Conservation (phyloP, 805 yeast species). For the Lipomyces starkeyi region DNA sequence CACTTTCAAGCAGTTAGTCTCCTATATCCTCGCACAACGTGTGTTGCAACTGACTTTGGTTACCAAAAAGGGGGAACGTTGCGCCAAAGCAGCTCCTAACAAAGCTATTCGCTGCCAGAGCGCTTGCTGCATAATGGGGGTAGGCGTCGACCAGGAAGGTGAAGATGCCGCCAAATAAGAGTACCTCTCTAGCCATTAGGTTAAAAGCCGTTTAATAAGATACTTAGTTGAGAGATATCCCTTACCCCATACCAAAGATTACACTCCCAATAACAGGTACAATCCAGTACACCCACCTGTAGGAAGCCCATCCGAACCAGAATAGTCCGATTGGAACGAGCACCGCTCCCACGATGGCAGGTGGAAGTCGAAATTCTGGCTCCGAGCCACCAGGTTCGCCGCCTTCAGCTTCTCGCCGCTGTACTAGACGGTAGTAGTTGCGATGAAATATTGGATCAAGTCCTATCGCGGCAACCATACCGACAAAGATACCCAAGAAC, state of each 20-base stretch:
- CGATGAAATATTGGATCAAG: conserved; percentile 56
- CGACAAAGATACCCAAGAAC: conserved; percentile 56
- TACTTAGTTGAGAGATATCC: conserved; percentile 51
- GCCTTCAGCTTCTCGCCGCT: conserved; percentile 46
- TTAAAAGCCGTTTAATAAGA: conserved; percentile 55
- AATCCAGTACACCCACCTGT: conserved; percentile 54
- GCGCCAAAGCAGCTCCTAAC: conserved; percentile 65
- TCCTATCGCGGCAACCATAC: conserved; percentile 48
- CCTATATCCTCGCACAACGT: not conserved
- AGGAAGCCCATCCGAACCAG: conserved; percentile 67
- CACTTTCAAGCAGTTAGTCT: conserved; percentile 44
- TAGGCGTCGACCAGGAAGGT: conserved; percentile 68
- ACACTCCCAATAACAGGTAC: conserved; percentile 63
- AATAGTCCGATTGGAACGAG: conserved; percentile 61
- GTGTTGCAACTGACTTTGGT: conserved; percentile 43
- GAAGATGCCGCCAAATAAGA: conserved; percentile 50
- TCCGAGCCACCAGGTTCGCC: not conserved
- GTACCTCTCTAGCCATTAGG: conserved; percentile 46
- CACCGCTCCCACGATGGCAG: conserved; percentile 52
- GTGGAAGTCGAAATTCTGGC: conserved; percentile 59
- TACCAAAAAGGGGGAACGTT: conserved; percentile 64
- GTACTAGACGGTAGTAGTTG: conserved; percentile 50
- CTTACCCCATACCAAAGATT: conserved; percentile 56
- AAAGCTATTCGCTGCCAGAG: conserved; percentile 67
- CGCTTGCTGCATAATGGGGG: conserved; percentile 64